Evolutionary conservation across 164 flowering plant species (phyloP), one percentile per base, ranked within the genome.

Genomic region (Aristolochia fimbriata): DNA sequence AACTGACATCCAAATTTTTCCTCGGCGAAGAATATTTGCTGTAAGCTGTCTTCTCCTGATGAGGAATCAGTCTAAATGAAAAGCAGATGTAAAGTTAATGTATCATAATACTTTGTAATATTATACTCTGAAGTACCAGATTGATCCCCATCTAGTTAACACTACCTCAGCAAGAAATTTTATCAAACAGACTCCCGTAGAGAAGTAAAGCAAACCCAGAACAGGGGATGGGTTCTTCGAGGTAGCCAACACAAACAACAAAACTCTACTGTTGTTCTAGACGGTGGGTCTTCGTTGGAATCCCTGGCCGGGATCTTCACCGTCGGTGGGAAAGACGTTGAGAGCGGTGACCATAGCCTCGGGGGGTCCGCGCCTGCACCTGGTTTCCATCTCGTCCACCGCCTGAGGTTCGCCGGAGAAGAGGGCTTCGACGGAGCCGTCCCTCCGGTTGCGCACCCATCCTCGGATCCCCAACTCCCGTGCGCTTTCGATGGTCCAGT

Each of bases 401-500:
- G 71, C 52, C 12, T 84, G 77, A 17, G 85, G 70, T 16, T 72
- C 63, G 33, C 96, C 92, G 7, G 85, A 83, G 61, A 88, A 86
- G 33, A 86, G 77, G 46, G 90, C 90, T 58, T 86, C 89, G 13
- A 84, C 88, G 6, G 86, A 74, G 20, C 81, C 78, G 20, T 77
- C 77, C 50, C 73, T 69, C 31, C 69, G 66, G 62, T 74, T 74
- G 7, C 80, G 70, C 6, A 77, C 80, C 80, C 80, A 77, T 5
- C 80, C 80, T 30, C 63, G 71, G 7, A 77, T 49, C 6, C 88
- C 88, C 71, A 89, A 64, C 43, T 78, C 74, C 4, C 51, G 71
- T 3, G 96, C 96, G 70, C 88, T 93, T 62, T 88, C 91, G 16
- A 83, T 64, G 0, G 96, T 93, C 98, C 97, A 90, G 58, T 93